Conservation (phyloP, 2,329 filamentous ascomycete genomes). For the Fusarium sp. region DNA sequence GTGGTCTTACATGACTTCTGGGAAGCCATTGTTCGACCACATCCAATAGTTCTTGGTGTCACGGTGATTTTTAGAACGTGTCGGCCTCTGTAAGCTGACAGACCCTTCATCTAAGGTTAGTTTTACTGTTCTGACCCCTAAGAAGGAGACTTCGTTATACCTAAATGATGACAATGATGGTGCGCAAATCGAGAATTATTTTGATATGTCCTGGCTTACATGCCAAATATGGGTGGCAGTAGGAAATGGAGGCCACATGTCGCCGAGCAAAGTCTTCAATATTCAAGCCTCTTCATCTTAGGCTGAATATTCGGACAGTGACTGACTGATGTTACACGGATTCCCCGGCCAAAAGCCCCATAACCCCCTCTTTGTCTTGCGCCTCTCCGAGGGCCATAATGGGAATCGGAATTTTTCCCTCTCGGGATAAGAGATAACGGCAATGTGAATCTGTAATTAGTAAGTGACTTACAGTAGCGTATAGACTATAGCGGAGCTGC, state of each 20-base stretch:
- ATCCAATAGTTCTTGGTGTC: not conserved
- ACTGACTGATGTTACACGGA: slow-evolving; percentile 1
- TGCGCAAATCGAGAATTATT: not conserved
- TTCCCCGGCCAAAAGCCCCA: slow-evolving; percentile 8
- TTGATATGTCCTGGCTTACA: not conserved
- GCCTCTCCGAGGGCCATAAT: slow-evolving; percentile 14
- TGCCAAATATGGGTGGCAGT: not conserved
- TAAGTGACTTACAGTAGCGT: slow-evolving; percentile 26
- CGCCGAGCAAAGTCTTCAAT: not conserved
- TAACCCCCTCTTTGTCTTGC: slow-evolving; percentile 13
- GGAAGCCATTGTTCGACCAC: not conserved
- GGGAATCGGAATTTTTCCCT: slow-evolving; percentile 4
- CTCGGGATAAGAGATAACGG: slow-evolving; percentile 20
- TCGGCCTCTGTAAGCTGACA: not conserved
- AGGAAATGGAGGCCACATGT: not conserved
- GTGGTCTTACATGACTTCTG: not conserved
- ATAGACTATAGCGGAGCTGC: slow-evolving; percentile 3
- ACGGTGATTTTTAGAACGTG: not conserved
- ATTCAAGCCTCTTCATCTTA: not conserved
- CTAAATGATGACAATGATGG: not conserved
- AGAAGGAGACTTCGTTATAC: not conserved
- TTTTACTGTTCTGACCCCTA: not conserved
- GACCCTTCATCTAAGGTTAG: not conserved
- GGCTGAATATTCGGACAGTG: not conserved
- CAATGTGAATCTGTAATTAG: slow-evolving; percentile 27